Base-by-base conservation (phyloP, 2,329 filamentous ascomycete genomes). In the Colletotrichum sp. region DNA sequence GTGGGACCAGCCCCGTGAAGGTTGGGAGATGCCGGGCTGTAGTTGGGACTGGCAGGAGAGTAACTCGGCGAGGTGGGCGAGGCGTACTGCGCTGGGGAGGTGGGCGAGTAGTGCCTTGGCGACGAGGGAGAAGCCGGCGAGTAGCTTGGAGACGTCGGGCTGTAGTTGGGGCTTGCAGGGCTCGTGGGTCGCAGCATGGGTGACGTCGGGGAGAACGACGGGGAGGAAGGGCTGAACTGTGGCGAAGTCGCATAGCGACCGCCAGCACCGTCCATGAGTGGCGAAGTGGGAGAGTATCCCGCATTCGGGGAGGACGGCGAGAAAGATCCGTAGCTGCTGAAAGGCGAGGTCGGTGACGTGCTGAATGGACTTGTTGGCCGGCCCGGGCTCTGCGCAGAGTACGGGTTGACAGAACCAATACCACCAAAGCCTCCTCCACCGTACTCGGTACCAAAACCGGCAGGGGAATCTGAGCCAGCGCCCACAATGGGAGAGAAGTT, bases 401-500 rank as follows among this genome's bases (percentile, higher is more conserved):
- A 95, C 2, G 95, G 93, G 82, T 94, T 96, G 85, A 87, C 87
- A 30, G 86, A 83, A 68, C 87, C 86, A 65, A 87, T 81, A 72
- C 87, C 86, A 72, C 90, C 90, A 77, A 89, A 88, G 71, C 84
- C 87, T 39, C 73, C 64, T 66, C 88, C 86, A 52, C 86, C 88
- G 71, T 93, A 93, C 78, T 91, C 90, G 4, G 90, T 91, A 74
- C 89, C 90, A 81, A 95, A 95, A 63, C 93, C 93, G 61, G 89
- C 87, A 36, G 93, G 91, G 72, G 89, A 89, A 77, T 95, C 94
- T 71, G 96, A 96, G 32, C 94, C 94, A 68, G 92, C 90, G 77
- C 90, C 90, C 79, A 95, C 92, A 81, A 97, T 95, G 66, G 95
- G 95, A 39, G 95, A 97, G 89, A 94, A 94, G 83, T 91, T 91